Conservation (phyloP, 164 flowering plant species). For the Berberis thunbergii region DNA sequence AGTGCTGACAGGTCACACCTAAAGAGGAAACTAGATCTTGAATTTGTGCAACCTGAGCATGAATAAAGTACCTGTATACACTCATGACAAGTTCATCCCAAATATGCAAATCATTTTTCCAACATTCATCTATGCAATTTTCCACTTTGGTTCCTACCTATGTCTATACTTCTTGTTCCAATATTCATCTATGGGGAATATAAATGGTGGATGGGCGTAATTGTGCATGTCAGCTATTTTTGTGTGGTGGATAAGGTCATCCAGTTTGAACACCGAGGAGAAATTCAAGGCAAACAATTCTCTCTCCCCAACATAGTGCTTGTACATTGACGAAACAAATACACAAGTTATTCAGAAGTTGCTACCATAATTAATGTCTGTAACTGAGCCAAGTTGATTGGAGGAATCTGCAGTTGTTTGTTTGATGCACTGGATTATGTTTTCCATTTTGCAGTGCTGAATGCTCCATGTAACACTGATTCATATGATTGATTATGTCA, state of each 20-base stretch:
- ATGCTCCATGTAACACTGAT: no score
- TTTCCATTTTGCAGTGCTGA: no score
- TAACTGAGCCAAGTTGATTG: constrained; percentile 1
- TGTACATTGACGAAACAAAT: constrained; percentile 12
- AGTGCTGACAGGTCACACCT: constrained; percentile 83
- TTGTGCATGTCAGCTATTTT: no score
- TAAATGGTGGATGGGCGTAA: neutral
- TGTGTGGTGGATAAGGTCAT: neutral
- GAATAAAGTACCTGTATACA: constrained; percentile 7
- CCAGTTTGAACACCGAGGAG: neutral
- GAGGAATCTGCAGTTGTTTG: neutral
- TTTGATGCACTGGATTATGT: no score
- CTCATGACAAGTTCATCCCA: neutral
- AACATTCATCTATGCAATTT: neutral
- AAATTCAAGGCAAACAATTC: neutral
- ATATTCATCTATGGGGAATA: no score
- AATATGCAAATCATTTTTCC: neutral
- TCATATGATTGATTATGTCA: no score
- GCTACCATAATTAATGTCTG: neutral
- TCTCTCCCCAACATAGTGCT: neutral
- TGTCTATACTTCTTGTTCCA: no score
- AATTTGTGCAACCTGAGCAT: constrained; percentile 37
- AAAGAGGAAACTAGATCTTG: constrained; percentile 81
- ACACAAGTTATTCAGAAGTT: constrained; percentile 5
- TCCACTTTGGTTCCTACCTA: neutral